Conservation (phyloP, 2,329 filamentous ascomycete species). For the Domatiomyces catenatus region DNA sequence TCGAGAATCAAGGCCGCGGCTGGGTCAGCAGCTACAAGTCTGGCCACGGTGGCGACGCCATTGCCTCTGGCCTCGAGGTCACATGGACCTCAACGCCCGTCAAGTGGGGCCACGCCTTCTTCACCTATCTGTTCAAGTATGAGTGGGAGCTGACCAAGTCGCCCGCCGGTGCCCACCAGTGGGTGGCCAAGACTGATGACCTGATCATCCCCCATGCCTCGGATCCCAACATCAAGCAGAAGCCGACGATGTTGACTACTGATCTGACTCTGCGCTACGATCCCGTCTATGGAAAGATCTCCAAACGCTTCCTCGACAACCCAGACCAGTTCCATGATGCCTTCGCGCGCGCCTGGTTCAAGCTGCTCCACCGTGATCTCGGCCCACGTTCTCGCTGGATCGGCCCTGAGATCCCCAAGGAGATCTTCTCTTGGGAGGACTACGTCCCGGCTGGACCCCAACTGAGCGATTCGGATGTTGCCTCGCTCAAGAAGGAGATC, state of each 20-base stretch:
- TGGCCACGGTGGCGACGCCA: slow-evolving; percentile 57
- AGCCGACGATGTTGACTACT: slow-evolving; percentile 61
- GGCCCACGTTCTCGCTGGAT: slow-evolving; percentile 56
- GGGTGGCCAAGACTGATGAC: slow-evolving; percentile 54
- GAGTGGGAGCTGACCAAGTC: slow-evolving; percentile 65
- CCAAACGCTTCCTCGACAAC: slow-evolving; percentile 52
- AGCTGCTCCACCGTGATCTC: slow-evolving; percentile 67
- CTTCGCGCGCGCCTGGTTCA: slow-evolving; percentile 66
- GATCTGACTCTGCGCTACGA: slow-evolving; percentile 60
- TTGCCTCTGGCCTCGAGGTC: slow-evolving; percentile 64
- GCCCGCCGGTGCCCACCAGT: slow-evolving; percentile 63
- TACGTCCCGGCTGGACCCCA: slow-evolving; percentile 47
- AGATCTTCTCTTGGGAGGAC: slow-evolving; percentile 61
- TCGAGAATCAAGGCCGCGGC: slow-evolving; percentile 56
- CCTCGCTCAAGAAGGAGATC: slow-evolving; percentile 53
- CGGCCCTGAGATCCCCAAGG: slow-evolving; percentile 57
- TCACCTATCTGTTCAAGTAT: slow-evolving; percentile 62
- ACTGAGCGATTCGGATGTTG: slow-evolving; percentile 47
- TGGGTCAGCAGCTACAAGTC: slow-evolving; percentile 51
- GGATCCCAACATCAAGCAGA: slow-evolving; percentile 55
- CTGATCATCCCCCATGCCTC: slow-evolving; percentile 55
- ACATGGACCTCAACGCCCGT: slow-evolving; percentile 63
- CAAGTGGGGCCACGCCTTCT: slow-evolving; percentile 60
- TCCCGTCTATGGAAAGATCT: slow-evolving; percentile 60
- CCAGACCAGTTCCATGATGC: slow-evolving; percentile 53